These are phyloP conservation scores for Ophiostoma himal-ulmi DNA, from an alignment of 2,329 filamentous ascomycete species.

Conservation along the genomic window DNA sequence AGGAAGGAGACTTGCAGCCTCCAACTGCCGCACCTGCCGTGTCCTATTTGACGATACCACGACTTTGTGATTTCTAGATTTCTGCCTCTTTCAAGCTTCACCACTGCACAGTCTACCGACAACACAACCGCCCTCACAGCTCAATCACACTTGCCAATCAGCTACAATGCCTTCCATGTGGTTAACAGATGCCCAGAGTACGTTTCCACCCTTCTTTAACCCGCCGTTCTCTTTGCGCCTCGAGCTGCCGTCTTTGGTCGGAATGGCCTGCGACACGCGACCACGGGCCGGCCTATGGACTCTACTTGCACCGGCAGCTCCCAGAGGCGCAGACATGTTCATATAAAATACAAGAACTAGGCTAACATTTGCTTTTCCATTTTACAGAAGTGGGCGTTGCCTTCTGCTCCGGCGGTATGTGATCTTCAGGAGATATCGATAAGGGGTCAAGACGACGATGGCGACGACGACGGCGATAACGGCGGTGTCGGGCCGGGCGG, in stretches of 20 bases:
- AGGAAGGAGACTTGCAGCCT: background rate
- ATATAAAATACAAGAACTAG: constrained; percentile 1
- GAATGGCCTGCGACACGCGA: constrained; percentile 5
- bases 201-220: constrained; percentile 34
- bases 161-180: constrained; percentile 76
- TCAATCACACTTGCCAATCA: background rate
- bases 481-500: no score
- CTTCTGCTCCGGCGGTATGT: constrained; percentile 92
- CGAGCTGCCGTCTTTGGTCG: background rate
- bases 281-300: background rate
- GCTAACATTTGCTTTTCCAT: constrained; percentile 28
- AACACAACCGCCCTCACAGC: background rate
- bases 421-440: constrained; percentile 30
- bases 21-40: background rate
- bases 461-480: background rate
- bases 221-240: background rate
- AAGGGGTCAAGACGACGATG: background rate
- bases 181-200: constrained; percentile 94
- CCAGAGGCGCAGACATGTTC: background rate
- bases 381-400: constrained; percentile 86
- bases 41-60: constrained; percentile 10
- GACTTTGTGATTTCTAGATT: background rate
- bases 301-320: background rate
- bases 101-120: background rate
- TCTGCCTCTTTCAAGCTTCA: constrained; percentile 2